phyloP scores from a whole-genome alignment of 1,284 basidiomycete species.

The Tremellales sp. region DNA sequence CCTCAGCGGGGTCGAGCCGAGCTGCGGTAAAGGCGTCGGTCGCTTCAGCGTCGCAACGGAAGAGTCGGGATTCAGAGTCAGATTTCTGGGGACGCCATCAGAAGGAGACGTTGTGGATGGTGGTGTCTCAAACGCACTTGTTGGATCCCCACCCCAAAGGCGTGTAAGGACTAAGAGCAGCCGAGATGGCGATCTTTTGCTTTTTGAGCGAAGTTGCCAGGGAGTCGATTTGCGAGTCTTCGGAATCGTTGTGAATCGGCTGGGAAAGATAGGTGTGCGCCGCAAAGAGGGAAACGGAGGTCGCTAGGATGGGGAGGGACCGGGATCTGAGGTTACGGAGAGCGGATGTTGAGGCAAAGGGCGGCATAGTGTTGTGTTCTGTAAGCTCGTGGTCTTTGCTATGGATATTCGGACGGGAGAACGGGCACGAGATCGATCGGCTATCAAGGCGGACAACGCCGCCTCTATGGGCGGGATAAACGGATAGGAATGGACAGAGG shows the following conservation, averaged over 20 bases:
- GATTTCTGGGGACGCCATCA: conserved; percentile 9
- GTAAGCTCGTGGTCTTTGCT: no score
- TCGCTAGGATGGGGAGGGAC: conserved; percentile 28
- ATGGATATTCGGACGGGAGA: no score
- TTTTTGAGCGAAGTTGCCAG: conserved; percentile 16
- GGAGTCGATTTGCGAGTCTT: conserved; percentile 13
- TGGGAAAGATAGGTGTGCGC: conserved; percentile 20
- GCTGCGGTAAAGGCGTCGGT: conserved; percentile 31
- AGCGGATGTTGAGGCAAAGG: conserved; percentile 20
- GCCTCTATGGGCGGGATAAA: no score
- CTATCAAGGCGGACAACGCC: neutral
- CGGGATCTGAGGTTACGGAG: conserved; percentile 19
- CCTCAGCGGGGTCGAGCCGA: conserved; percentile 57
- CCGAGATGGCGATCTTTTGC: conserved; percentile 1
- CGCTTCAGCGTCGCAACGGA: conserved; percentile 26
- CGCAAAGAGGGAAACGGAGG: conserved; percentile 24
- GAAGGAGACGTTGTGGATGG: neutral
- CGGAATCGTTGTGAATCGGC: conserved; percentile 17
- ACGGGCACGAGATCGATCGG: no score
- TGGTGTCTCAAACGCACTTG: conserved; percentile 10
- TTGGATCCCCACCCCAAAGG: conserved; percentile 45
- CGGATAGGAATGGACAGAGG: no score
- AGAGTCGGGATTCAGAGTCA: conserved; percentile 32
- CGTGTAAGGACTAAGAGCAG: conserved; percentile 23
- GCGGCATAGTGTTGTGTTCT: conserved; percentile 8